A percentile compares a stretch with the other conserved stretches of the same genome.
Conservation (phyloP, 768 basidiomycete genomes). For the Leucogyrophana mollusca region DNA sequence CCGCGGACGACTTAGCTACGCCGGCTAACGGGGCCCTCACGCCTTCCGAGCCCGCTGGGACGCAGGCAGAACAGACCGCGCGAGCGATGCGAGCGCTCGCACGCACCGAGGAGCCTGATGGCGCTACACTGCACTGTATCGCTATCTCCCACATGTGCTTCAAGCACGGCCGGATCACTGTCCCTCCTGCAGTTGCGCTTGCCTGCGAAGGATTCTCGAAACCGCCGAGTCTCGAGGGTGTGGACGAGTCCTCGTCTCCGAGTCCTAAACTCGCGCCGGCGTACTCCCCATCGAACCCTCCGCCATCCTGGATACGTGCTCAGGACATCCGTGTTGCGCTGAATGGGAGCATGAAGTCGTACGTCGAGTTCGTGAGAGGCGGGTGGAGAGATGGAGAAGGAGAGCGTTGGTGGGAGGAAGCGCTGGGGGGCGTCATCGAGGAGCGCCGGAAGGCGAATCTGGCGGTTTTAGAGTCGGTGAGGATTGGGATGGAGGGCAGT, state of each 20-base stretch:
- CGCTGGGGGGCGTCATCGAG: conserved; percentile 49
- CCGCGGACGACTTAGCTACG: conserved; percentile 28
- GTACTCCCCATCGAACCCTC: conserved; percentile 31
- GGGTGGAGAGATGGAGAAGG: conserved; percentile 60
- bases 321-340: conserved; percentile 22
- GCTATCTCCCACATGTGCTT: conserved; percentile 64
- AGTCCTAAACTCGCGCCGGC: conserved; percentile 4
- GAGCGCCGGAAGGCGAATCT: conserved; percentile 27
- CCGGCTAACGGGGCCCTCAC: conserved; percentile 18
- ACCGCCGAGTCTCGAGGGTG: conserved; percentile 14
- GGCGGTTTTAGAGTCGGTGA: conserved; percentile 19
- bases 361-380: conserved; percentile 46
- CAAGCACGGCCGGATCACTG: conserved; percentile 70
- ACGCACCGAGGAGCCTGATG: conserved; percentile 38
- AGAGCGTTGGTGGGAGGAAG: conserved; percentile 70
- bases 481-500: conserved; percentile 18
- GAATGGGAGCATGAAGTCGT: conserved; percentile 16
- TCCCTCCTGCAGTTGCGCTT: conserved; percentile 64
- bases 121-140: conserved; percentile 59
- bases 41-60: conserved; percentile 4
- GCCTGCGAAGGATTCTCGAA: conserved; percentile 56
- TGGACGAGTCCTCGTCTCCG: too few relatives aligned
- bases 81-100: conserved; percentile 8
- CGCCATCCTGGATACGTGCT: conserved; percentile 23
- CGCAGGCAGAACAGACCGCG: conserved; percentile 14